Percentiles rank a stretch among this genome's conserved stretches.
These are phyloP conservation scores for Botryotinia convoluta DNA, from an alignment of 2,329 filamentous ascomycete genomes.

Conservation along the genomic window DNA sequence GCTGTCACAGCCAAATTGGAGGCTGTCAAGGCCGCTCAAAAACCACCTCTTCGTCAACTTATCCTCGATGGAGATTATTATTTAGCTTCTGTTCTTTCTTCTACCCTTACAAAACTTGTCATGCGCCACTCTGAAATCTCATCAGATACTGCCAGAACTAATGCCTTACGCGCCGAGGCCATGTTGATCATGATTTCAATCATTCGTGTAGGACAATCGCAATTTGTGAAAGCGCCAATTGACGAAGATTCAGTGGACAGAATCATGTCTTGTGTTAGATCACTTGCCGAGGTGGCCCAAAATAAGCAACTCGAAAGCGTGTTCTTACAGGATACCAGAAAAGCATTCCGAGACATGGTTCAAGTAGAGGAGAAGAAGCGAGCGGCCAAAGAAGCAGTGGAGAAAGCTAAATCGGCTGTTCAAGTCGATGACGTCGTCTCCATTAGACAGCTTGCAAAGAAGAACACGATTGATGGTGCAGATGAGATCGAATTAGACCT, in stretches of 20 bases:
- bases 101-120: slow-evolving; percentile 92
- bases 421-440: slow-evolving; percentile 94
- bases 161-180: slow-evolving; percentile 89
- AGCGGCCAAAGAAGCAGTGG: slow-evolving; percentile 86
- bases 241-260: slow-evolving; percentile 98
- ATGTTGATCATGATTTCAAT: slow-evolving; percentile 99
- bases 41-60: slow-evolving; percentile 89
- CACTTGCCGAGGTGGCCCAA: slow-evolving; percentile 82
- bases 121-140: slow-evolving; percentile 97
- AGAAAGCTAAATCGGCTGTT: slow-evolving; percentile 89
- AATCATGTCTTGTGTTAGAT: slow-evolving; percentile 96
- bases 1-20: slow-evolving; percentile 87
- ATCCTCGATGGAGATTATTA: slow-evolving; percentile 98
- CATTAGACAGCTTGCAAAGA: slow-evolving; percentile 91
- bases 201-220: slow-evolving; percentile 95
- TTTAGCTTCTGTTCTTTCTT: slow-evolving; percentile 89
- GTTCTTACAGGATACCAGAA: slow-evolving; percentile 91
- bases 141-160: slow-evolving; percentile 78
- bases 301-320: slow-evolving; percentile 89
- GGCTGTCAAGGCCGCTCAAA: slow-evolving; percentile 94
- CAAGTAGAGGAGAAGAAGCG: slow-evolving; percentile 97
- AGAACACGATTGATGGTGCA: slow-evolving; percentile 75
- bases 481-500: slow-evolving; percentile 89
- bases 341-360: slow-evolving; percentile 96
- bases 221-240: slow-evolving; percentile 95